phyloP scores from a whole-genome alignment of 2,329 filamentous ascomycete species.

The Cladosporium sp. region DNA sequence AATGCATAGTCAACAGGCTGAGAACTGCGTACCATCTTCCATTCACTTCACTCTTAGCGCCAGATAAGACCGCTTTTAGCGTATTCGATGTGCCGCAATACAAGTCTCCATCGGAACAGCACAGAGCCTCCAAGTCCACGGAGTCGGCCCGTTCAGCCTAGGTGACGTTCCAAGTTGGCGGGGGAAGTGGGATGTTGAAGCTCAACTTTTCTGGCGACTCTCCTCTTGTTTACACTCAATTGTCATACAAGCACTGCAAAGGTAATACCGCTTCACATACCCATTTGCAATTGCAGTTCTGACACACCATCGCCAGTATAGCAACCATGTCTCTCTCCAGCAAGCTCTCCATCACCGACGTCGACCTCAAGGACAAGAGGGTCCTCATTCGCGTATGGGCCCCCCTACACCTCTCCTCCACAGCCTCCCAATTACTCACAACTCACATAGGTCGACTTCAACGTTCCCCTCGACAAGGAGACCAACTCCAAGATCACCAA shows the following conservation, averaged over 20 bases:
- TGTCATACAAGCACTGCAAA: conserved; percentile 4
- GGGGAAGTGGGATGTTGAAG: neutral
- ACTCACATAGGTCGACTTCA: conserved; percentile 84
- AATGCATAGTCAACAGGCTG: too few relatives aligned
- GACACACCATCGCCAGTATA: neutral
- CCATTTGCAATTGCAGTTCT: neutral
- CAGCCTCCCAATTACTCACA: conserved; percentile 3
- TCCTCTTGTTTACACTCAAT: neutral
- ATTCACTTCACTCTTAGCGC: too few relatives aligned
- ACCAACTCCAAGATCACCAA: conserved; percentile 82
- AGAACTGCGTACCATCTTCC: too few relatives aligned
- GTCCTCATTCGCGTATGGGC: conserved; percentile 82
- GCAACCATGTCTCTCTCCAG: conserved; percentile 88
- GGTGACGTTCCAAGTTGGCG: neutral
- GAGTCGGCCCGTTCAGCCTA: conserved; percentile 1
- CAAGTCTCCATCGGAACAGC: too few relatives aligned
- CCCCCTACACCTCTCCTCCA: neutral
- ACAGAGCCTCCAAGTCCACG: too few relatives aligned
- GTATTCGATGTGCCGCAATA: too few relatives aligned
- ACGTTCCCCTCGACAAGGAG: conserved; percentile 88
- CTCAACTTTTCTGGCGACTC: neutral
- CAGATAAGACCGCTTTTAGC: too few relatives aligned
- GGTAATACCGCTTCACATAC: neutral
- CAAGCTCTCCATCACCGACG: conserved; percentile 95
- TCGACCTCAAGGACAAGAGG: conserved; percentile 96